phyloP scores from a whole-genome alignment of 768 basidiomycete species.

The Kwoniella newhampshirensis region DNA sequence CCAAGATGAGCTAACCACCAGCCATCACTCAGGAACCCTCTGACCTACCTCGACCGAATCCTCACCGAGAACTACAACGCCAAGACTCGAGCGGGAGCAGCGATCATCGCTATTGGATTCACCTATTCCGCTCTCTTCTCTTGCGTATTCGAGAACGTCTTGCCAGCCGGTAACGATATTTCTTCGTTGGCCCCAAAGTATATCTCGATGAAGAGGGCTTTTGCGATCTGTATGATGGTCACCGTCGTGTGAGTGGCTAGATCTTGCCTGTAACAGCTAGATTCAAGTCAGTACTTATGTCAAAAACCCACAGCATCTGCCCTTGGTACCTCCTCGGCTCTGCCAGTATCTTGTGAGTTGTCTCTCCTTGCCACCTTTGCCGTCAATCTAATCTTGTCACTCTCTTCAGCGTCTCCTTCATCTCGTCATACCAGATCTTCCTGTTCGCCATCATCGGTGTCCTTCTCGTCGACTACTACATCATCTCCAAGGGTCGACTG shows the following conservation, averaged over 20 bases:
- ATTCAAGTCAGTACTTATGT: too few relatives aligned
- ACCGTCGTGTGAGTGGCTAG: conserved; percentile 24
- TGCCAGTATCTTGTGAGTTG: conserved; percentile 28
- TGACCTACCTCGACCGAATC: conserved; percentile 35
- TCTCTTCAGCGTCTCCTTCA: conserved; percentile 26
- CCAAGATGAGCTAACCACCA: background rate
- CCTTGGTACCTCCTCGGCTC: conserved; percentile 36
- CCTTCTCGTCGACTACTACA: conserved; percentile 39
- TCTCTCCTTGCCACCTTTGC: background rate
- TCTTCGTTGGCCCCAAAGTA: conserved; percentile 31
- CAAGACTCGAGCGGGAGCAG: conserved; percentile 33
- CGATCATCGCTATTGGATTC: conserved; percentile 44
- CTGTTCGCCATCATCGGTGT: conserved; percentile 30
- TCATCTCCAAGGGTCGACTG: conserved; percentile 19
- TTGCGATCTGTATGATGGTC: conserved; percentile 34
- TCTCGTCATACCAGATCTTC: conserved; percentile 28
- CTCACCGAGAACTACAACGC: conserved; percentile 44
- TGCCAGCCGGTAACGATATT: conserved; percentile 44
- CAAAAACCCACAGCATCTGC: conserved; percentile 11
- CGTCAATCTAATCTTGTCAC: background rate
- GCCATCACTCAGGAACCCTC: conserved; percentile 30
- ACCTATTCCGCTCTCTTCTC: conserved; percentile 41
- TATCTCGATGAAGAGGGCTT: conserved; percentile 36
- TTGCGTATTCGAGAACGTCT: conserved; percentile 35
- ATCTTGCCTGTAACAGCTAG: too few relatives aligned